Evolutionary conservation across 225 moss, liverwort and hornwort species (phyloP), one percentile per base, ranked within the genome.

Genomic region (Sphagnum tenellum): DNA sequence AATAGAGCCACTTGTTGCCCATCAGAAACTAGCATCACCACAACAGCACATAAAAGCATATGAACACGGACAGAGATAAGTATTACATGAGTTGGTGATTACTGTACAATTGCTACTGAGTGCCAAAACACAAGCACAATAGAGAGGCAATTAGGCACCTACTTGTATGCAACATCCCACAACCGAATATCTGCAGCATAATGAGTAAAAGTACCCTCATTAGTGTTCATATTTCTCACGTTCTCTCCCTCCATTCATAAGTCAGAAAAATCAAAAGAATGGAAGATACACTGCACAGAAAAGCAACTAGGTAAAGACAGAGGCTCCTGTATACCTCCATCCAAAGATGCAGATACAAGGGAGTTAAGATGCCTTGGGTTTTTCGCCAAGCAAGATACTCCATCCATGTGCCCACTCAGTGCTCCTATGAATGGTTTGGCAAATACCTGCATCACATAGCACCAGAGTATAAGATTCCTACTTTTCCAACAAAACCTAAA

Each of bases 361-460:
- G 90, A 90, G 77, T 82, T 92, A 45, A 98, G 73, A n/a, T 73
- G 83, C 5, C 80, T 81, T 13, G 90, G 90, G 56, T 89, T 90
- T 70, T 88, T 93, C 13, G 70, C 79, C 96, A 98, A 86, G 72
- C 85, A 87, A 9, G 93, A 81, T 50, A 98, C 78, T 5, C 77
- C 86, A 79, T 98, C 96, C 9, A 67, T 83, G 66, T 98, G 96
- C 11, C 96, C 96, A 57, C 75, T 90, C 55, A 98, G 65, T 45
- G 96, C 93, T 69, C 89, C 93, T 50, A 93, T 62, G 47, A 98
- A 93, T 5, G 96, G 96, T 75, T 93, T 93, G 12, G 93, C 87
- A 70, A 98, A 98, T 44, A 96, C 85, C 96, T 96, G 78, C 65
- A 53, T 50, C 58, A 47, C 4, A 46, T 51, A 11, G 29, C 29